phyloP scores from a whole-genome alignment of 2,329 filamentous ascomycete species.

The Cytospora schulzeri region DNA sequence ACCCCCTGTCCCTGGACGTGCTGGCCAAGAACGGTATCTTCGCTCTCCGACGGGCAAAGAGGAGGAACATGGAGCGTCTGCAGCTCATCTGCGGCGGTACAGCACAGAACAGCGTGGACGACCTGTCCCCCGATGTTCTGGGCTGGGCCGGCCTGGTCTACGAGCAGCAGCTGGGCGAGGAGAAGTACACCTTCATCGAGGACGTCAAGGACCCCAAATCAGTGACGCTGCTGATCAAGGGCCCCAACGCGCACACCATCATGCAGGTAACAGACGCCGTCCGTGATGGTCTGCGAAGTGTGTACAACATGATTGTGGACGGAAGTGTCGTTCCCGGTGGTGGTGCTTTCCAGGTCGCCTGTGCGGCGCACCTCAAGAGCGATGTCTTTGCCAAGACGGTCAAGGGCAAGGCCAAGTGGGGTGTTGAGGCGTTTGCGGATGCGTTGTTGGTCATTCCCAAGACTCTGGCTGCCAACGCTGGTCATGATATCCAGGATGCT shows the following conservation, averaged over 20 bases:
- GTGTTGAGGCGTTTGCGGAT: conserved; percentile 92
- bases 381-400: conserved; percentile 86
- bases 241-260: conserved; percentile 95
- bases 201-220: conserved; percentile 99
- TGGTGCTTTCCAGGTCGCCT: conserved; percentile 94
- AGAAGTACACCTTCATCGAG: conserved; percentile 98
- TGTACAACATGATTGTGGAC: conserved; percentile 99
- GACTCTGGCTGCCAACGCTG: conserved; percentile 92
- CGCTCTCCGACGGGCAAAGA: conserved; percentile 90
- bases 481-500: conserved; percentile 95
- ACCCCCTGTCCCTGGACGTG: conserved; percentile 92
- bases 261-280: conserved; percentile 96
- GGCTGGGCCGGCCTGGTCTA: conserved; percentile 97
- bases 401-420: conserved; percentile 97
- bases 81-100: conserved; percentile 91
- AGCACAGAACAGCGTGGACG: conserved; percentile 95
- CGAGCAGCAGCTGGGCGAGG: conserved; percentile 95
- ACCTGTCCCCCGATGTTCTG: conserved; percentile 81
- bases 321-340: conserved; percentile 91
- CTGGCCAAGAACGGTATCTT: conserved; percentile 98
- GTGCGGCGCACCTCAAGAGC: conserved; percentile 81
- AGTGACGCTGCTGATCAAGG: conserved; percentile 96
- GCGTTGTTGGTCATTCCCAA: conserved; percentile 95
- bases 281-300: conserved; percentile 88
- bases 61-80: conserved; percentile 97